These are phyloP conservation scores for Hypoxylon sp. DNA, from an alignment of 2,329 filamentous ascomycete species.

Conservation along the genomic window DNA sequence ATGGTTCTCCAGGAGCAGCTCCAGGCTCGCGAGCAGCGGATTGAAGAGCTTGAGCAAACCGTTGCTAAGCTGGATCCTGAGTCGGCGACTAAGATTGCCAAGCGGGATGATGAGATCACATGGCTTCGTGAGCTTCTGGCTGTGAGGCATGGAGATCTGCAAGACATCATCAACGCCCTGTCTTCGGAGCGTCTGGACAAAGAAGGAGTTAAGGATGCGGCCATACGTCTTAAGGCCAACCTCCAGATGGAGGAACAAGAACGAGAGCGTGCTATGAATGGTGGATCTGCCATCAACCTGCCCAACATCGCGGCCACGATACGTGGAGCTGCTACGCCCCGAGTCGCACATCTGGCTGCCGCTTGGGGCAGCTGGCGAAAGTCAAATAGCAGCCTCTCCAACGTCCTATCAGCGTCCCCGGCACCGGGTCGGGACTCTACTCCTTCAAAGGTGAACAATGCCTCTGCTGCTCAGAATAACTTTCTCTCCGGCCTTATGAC, in stretches of 20 bases:
- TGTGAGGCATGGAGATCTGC: constrained; percentile 88
- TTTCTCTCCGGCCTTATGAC: constrained; percentile 85
- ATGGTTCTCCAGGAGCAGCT: constrained; percentile 96
- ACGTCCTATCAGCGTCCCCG: constrained; percentile 54
- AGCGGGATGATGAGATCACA: constrained; percentile 90
- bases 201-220: constrained; percentile 83
- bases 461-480: constrained; percentile 60
- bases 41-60: constrained; percentile 83
- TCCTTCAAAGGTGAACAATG: constrained; percentile 66
- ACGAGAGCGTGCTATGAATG: constrained; percentile 82
- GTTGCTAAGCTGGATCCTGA: constrained; percentile 76
- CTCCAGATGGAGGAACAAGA: constrained; percentile 98
- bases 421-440: constrained; percentile 56
- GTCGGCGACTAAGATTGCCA: constrained; percentile 81
- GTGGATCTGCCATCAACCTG: constrained; percentile 70
- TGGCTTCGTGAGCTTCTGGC: constrained; percentile 95
- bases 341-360: constrained; percentile 84
- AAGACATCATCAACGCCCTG: constrained; percentile 86
- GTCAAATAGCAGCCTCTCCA: constrained; percentile 62
- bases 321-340: constrained; percentile 78
- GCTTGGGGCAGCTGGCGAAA: constrained; percentile 97
- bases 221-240: constrained; percentile 91
- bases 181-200: constrained; percentile 78
- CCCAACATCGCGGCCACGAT: constrained; percentile 81
- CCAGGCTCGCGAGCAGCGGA: constrained; percentile 88